A percentile compares a stretch with the other conserved stretches of the same genome.
Conservation (phyloP, 208 protist species). For the Plasmodiophora brassicae region DNA sequence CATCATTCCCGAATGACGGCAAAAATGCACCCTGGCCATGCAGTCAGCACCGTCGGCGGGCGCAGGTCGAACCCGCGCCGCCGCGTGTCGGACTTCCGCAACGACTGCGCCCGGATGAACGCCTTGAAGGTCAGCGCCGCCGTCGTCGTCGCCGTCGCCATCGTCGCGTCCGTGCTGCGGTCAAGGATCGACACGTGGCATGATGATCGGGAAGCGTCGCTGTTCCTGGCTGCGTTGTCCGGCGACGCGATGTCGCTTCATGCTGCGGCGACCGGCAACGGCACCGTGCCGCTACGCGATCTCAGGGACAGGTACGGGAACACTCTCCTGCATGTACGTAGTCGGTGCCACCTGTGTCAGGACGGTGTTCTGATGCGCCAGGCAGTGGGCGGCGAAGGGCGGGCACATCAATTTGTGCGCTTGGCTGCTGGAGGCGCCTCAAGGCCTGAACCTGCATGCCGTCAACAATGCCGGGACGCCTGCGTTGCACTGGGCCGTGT, state of each 20-base stretch:
- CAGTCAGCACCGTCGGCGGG: too few relatives aligned
- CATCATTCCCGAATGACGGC: too few relatives aligned
- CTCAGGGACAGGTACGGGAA: neutral
- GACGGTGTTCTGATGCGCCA: neutral
- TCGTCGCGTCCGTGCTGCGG: too few relatives aligned
- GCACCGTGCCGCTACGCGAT: neutral
- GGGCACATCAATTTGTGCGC: neutral
- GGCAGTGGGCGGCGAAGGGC: constrained; percentile 2
- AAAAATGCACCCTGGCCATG: too few relatives aligned
- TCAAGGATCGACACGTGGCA: too few relatives aligned
- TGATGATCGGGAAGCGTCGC: too few relatives aligned
- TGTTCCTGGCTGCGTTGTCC: neutral
- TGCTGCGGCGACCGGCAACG: neutral
- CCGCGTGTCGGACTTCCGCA: too few relatives aligned
- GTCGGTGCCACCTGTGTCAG: neutral
- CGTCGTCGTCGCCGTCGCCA: too few relatives aligned
- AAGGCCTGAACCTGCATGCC: neutral
- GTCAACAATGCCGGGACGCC: neutral
- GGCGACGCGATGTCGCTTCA: too few relatives aligned
- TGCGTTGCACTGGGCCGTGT: constrained; percentile 4
- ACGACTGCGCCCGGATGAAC: too few relatives aligned
- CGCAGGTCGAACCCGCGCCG: too few relatives aligned
- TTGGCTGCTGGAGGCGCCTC: neutral
- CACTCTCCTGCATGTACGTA: neutral
- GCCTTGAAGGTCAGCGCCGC: too few relatives aligned